Evolutionary conservation across 2,329 filamentous ascomycete species (phyloP).

Genomic region (Diaporthe citrichinensis): DNA sequence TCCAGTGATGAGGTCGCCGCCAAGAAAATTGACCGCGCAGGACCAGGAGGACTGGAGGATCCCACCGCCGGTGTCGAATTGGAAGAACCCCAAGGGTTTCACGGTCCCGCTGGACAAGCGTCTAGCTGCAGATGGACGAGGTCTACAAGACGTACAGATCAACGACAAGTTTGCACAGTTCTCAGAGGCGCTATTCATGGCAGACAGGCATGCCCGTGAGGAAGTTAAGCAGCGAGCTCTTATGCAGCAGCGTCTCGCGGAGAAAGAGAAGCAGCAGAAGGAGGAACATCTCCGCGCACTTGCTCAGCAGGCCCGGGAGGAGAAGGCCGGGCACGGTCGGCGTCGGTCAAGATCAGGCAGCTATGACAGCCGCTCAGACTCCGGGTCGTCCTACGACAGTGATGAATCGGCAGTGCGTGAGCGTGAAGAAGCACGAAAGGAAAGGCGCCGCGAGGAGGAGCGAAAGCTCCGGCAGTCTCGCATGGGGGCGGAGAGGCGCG

Average conservation of each 20-base stretch:
- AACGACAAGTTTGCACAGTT: constrained; percentile 99
- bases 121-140: constrained; percentile 91
- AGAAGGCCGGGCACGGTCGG: constrained; percentile 70
- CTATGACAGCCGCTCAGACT: constrained; percentile 65
- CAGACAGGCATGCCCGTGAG: constrained; percentile 93
- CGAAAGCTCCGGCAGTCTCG: constrained; percentile 91
- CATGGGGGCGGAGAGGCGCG: constrained; percentile 93
- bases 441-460: constrained; percentile 86
- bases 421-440: constrained; percentile 82
- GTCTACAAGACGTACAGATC: constrained; percentile 93
- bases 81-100: constrained; percentile 99
- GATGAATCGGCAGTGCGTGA: constrained; percentile 82
- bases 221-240: constrained; percentile 92
- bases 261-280: constrained; percentile 96
- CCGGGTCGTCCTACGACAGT: constrained; percentile 58
- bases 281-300: constrained; percentile 91
- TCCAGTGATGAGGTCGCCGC: constrained; percentile 94
- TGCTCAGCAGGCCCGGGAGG: constrained; percentile 92
- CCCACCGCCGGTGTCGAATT: constrained; percentile 90
- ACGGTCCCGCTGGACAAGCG: constrained; percentile 97
- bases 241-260: constrained; percentile 96
- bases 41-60: constrained; percentile 94
- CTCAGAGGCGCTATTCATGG: constrained; percentile 92
- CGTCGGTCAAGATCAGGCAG: constrained; percentile 61
- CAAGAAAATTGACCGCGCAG: constrained; percentile 93